A percentile compares a stretch with the other conserved stretches of the same genome.
Conservation (phyloP, 192 early-diverging fungal genomes). For the Geranomyces michiganensis region DNA sequence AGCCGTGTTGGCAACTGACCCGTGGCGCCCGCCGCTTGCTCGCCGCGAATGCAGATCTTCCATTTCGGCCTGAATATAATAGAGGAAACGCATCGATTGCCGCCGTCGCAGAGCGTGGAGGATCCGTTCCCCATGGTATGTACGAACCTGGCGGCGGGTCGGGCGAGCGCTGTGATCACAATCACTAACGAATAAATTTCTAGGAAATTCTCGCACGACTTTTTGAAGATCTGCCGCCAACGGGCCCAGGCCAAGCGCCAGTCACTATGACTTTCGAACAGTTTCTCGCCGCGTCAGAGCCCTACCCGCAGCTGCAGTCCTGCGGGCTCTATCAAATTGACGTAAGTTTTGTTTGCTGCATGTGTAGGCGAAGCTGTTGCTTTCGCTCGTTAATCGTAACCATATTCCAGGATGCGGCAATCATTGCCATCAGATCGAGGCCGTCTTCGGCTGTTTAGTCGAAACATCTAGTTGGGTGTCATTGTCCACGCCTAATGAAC, state of each 20-base stretch:
- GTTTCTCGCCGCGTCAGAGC: slow-evolving; percentile 32
- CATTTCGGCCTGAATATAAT: slow-evolving; percentile 38
- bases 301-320: slow-evolving; percentile 32
- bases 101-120: slow-evolving; percentile 28
- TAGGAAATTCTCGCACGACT: slow-evolving; percentile 38
- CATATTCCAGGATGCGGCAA: slow-evolving; percentile 4
- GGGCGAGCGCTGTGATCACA: too few species aligned
- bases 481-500: too few species aligned
- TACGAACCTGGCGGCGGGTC: too few species aligned
- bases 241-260: not conserved
- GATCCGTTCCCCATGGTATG: slow-evolving; percentile 57
- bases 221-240: slow-evolving; percentile 37
- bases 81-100: slow-evolving; percentile 48
- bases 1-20: not conserved
- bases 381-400: not conserved
- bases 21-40: not conserved
- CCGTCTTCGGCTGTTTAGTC: slow-evolving; percentile 28
- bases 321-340: slow-evolving; percentile 45
- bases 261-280: slow-evolving; percentile 42
- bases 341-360: slow-evolving; percentile 20
- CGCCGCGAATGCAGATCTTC: slow-evolving; percentile 29
- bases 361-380: not conserved
- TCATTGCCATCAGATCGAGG: slow-evolving; percentile 20
- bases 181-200: not conserved
- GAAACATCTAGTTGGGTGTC: too few species aligned